Evolutionary conservation across 371 early-diverging fungal species (phyloP).

Genomic region (Mortierella sp.): DNA sequence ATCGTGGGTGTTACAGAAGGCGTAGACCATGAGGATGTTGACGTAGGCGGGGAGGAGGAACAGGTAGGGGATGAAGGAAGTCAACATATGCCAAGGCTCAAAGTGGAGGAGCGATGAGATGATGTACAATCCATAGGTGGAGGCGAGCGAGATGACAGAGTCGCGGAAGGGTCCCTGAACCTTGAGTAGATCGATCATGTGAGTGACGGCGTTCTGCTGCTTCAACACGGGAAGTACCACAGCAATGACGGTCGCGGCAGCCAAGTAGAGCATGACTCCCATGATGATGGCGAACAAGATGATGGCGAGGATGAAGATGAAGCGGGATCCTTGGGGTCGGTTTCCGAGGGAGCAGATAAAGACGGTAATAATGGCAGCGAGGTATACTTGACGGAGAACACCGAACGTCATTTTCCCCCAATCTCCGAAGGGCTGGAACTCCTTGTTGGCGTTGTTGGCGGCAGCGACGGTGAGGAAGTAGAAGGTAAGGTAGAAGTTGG

Average conservation of each 20-base stretch:
- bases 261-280: slow-evolving; percentile 79
- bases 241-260: slow-evolving; percentile 66
- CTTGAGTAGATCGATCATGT: slow-evolving; percentile 25
- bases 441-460: slow-evolving; percentile 57
- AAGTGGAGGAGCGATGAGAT: slow-evolving; percentile 81
- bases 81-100: slow-evolving; percentile 97
- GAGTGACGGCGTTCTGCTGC: slow-evolving; percentile 43
- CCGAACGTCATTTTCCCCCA: slow-evolving; percentile 61
- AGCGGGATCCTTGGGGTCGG: slow-evolving; percentile 80
- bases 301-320: slow-evolving; percentile 74
- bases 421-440: slow-evolving; percentile 58
- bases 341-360: slow-evolving; percentile 87
- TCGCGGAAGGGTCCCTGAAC: slow-evolving; percentile 79
- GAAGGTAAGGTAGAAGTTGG: slow-evolving; percentile 46
- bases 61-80: slow-evolving; percentile 89
- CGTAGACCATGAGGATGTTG: slow-evolving; percentile 94
- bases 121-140: slow-evolving; percentile 90
- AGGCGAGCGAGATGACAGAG: slow-evolving; percentile 83
- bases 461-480: slow-evolving; percentile 46
- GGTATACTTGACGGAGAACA: slow-evolving; percentile 72
- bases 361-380: slow-evolving; percentile 74
- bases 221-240: slow-evolving; percentile 43
- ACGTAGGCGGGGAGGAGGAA: slow-evolving; percentile 85
- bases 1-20: slow-evolving; percentile 94
- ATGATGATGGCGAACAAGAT: slow-evolving; percentile 83